Evolutionary conservation across 345 rosid species (phyloP).

Genomic region (Aegle marmelos): DNA sequence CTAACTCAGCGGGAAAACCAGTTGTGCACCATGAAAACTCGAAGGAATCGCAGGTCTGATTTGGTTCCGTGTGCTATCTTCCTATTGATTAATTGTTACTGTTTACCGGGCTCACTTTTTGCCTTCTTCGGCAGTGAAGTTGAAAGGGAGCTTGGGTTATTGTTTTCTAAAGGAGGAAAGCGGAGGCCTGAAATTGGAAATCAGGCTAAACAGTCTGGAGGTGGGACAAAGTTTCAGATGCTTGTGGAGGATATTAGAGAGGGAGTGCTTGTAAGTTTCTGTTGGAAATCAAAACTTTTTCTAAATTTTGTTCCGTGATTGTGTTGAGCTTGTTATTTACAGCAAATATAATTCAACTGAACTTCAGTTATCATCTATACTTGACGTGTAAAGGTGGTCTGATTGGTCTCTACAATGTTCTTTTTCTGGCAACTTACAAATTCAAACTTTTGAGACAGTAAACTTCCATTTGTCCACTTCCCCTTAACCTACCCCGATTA

Average conservation of each 20-base stretch:
- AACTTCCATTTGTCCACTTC: background rate
- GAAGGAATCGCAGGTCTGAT: slow-evolving; percentile 76
- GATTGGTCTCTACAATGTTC: background rate
- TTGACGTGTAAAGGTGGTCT: background rate
- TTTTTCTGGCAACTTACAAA: background rate
- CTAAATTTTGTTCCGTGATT: background rate
- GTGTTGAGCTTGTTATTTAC: background rate
- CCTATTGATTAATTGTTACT: slow-evolving; percentile 7
- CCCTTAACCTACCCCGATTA: background rate
- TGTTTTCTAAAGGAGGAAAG: slow-evolving; percentile 69
- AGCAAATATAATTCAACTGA: background rate
- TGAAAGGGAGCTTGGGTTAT: slow-evolving; percentile 80
- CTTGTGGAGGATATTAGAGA: slow-evolving; percentile 89
- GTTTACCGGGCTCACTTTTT: slow-evolving; percentile 14
- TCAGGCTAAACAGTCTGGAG: slow-evolving; percentile 54
- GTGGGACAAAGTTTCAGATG: slow-evolving; percentile 79
- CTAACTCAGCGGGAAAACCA: slow-evolving; percentile 79
- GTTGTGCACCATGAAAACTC: slow-evolving; percentile 89
- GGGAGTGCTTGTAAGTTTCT: slow-evolving; percentile 76
- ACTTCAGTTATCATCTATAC: background rate
- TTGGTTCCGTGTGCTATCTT: slow-evolving; percentile 4
- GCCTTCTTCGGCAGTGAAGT: slow-evolving; percentile 60
- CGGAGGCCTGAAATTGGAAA: slow-evolving; percentile 46
- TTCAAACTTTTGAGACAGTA: background rate
- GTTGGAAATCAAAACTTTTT: background rate